Percentiles rank a stretch among this genome's conserved stretches.
Evolutionary conservation across 148 eudicot species (phyloP).

Genomic region (Rhododendron mucronatum): DNA sequence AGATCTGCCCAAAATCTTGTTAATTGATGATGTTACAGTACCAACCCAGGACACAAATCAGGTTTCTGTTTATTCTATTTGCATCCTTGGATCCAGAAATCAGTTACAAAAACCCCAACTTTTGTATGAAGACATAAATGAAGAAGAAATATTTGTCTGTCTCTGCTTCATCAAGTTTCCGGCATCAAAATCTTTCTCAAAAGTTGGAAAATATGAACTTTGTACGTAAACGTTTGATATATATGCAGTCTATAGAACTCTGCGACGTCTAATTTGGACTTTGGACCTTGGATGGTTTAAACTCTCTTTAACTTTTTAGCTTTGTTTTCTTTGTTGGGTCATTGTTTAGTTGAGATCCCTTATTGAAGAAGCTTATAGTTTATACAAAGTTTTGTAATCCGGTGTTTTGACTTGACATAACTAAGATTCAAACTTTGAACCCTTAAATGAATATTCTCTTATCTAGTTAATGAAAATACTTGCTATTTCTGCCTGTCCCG

Average conservation of each 20-base stretch:
- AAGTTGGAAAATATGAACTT: not conserved
- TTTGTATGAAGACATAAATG: not conserved
- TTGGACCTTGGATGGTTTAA: not conserved
- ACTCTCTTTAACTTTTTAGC: not conserved
- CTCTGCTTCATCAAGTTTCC: not conserved
- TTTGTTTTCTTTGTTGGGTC: not conserved
- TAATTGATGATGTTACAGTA: conserved; percentile 60
- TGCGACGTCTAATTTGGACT: not conserved
- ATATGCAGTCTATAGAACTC: not conserved
- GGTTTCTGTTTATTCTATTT: conserved; percentile 31
- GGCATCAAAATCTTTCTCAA: not conserved
- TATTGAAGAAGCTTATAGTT: not conserved
- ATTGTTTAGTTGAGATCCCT: not conserved
- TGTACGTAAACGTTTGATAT: not conserved
- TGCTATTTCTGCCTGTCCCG: not conserved
- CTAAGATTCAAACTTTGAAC: not conserved
- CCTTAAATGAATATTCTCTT: not conserved
- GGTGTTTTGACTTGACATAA: too few species aligned
- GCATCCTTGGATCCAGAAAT: not conserved
- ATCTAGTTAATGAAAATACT: not conserved
- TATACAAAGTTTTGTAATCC: not conserved
- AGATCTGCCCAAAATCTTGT: conserved; percentile 79
- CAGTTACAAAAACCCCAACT: not conserved
- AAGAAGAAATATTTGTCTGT: not conserved
- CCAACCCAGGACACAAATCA: conserved; percentile 93